These are phyloP conservation scores for Hypomontagnella monticulosa DNA, from an alignment of 495 filamentous ascomycete genomes.

Conservation along the genomic window DNA sequence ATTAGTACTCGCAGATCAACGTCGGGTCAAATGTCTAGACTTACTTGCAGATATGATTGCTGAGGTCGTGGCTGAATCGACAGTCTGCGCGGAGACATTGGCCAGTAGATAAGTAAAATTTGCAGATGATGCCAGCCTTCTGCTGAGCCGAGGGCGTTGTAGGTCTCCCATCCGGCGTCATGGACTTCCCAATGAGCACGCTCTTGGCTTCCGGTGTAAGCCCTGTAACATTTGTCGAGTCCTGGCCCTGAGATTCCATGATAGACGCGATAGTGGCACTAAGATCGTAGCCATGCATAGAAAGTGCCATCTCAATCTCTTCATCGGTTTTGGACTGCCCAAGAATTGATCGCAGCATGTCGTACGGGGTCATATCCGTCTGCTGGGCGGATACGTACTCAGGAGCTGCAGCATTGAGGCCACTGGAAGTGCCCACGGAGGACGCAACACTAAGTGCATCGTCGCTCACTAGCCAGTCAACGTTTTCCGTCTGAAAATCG, in stretches of 20 bases:
- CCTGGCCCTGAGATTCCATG: constrained; percentile 69
- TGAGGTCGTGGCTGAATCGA: constrained; percentile 95
- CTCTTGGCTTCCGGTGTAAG: constrained; percentile 61
- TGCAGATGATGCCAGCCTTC: constrained; percentile 89
- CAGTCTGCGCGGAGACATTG: constrained; percentile 95
- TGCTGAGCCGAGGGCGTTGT: constrained; percentile 75
- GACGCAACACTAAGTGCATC: constrained; percentile 84
- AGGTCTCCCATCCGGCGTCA: constrained; percentile 75
- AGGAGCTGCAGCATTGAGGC: constrained; percentile 77
- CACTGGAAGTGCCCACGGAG: constrained; percentile 69
- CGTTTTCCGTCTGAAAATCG: constrained; percentile 90
- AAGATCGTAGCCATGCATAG: constrained; percentile 90
- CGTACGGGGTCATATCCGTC: constrained; percentile 95
- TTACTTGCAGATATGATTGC: constrained; percentile 97
- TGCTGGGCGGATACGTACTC: constrained; percentile 81
- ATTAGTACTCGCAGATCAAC: constrained; percentile 41
- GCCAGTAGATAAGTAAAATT: constrained; percentile 92
- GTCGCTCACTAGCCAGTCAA: constrained; percentile 96
- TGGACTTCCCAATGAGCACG: constrained; percentile 90
- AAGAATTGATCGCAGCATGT: constrained; percentile 95
- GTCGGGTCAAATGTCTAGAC: constrained; percentile 48
- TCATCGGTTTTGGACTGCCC: constrained; percentile 90
- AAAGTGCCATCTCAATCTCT: constrained; percentile 89
- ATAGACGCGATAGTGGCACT: constrained; percentile 87
- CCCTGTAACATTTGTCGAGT: constrained; percentile 52